Conservation (phyloP, 2,329 filamentous ascomycete species). For the Ophidiomyces ophidiicola region DNA sequence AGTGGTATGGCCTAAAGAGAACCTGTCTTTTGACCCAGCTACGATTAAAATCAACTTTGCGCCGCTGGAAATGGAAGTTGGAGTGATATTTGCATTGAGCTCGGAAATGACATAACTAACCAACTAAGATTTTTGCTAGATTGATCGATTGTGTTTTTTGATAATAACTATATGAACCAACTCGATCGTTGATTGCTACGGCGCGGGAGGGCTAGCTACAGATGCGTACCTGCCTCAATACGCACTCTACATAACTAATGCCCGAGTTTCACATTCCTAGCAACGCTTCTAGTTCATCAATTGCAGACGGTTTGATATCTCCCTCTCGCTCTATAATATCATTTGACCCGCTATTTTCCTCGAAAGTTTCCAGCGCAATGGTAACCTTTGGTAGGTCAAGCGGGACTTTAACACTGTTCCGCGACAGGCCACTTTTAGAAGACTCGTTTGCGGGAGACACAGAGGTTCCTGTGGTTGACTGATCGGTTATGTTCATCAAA, state of each 20-base stretch:
- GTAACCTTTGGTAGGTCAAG: too few relatives aligned
- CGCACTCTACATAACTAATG: too few relatives aligned
- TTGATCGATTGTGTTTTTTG: too few relatives aligned
- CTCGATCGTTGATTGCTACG: too few relatives aligned
- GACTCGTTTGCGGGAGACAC: background rate
- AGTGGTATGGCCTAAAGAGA: background rate
- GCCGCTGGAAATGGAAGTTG: too few relatives aligned
- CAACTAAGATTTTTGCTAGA: too few relatives aligned
- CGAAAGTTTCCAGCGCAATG: background rate
- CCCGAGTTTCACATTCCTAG: slow-evolving; percentile 7
- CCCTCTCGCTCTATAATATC: slow-evolving; percentile 13
- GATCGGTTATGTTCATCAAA: slow-evolving; percentile 8
- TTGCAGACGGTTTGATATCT: slow-evolving; percentile 11
- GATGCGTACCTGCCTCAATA: too few relatives aligned
- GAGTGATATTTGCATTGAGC: background rate
- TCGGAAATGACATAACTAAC: slow-evolving; percentile 6
- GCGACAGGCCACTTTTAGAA: too few relatives aligned
- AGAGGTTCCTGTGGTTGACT: background rate
- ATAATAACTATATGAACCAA: too few relatives aligned
- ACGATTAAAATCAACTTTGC: background rate
- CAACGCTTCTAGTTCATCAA: slow-evolving; percentile 12
- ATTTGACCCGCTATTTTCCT: slow-evolving; percentile 1
- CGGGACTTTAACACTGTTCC: too few relatives aligned
- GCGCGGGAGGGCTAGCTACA: too few relatives aligned
- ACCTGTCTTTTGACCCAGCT: too few relatives aligned